A percentile compares a stretch with the other conserved stretches of the same genome.
phyloP scores from a whole-genome alignment of 257 asterid genomes.

The Solanum neorickii region DNA sequence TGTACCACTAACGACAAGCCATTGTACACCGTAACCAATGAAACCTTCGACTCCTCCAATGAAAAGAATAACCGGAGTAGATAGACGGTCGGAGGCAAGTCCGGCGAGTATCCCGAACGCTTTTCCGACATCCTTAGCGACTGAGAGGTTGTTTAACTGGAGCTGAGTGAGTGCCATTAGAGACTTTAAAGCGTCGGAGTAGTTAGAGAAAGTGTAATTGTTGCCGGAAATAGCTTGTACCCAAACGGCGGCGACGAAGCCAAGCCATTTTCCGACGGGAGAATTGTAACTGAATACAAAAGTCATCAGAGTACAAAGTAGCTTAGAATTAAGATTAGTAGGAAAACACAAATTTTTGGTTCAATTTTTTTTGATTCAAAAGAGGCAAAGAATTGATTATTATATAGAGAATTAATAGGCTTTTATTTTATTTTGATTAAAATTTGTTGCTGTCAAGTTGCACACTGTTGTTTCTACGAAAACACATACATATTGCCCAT shows the following conservation, averaged over 20 bases:
- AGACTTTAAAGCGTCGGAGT: slow-evolving; percentile 76
- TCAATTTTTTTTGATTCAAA: background rate
- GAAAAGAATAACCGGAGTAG: slow-evolving; percentile 60
- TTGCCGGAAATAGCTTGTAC: slow-evolving; percentile 95
- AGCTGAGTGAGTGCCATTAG: slow-evolving; percentile 89
- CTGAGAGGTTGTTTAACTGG: slow-evolving; percentile 87
- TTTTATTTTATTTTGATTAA: background rate
- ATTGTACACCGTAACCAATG: slow-evolving; percentile 88
- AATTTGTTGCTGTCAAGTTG: background rate
- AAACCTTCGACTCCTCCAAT: slow-evolving; percentile 84
- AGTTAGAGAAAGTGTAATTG: slow-evolving; percentile 89
- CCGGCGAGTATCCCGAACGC: slow-evolving; percentile 95
- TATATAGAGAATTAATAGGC: background rate
- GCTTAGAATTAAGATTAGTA: background rate
- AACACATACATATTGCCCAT: background rate
- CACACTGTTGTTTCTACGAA: background rate
- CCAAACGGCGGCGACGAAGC: slow-evolving; percentile 55
- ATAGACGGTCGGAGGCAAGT: slow-evolving; percentile 71
- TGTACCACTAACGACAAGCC: slow-evolving; percentile 88
- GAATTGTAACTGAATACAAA: background rate
- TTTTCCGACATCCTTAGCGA: slow-evolving; percentile 87
- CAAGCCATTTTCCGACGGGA: background rate
- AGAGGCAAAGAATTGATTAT: background rate
- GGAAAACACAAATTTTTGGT: background rate
- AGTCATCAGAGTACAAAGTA: background rate